Base-by-base conservation (phyloP, 371 early-diverging fungal genomes). In the Circinella umbellata region DNA sequence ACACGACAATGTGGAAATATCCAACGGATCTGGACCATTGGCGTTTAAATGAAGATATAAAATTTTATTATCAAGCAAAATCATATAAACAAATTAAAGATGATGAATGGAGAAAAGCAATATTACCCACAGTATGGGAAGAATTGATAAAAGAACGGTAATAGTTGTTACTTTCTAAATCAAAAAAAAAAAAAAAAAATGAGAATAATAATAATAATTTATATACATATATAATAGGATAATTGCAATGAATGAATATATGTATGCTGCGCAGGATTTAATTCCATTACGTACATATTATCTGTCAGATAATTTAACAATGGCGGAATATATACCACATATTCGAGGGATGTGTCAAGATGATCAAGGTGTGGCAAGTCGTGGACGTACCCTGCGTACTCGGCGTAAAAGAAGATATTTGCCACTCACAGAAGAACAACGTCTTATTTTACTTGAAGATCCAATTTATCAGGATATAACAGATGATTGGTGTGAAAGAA, bases 1-100 rank as follows among this genome's bases (percentile, higher is more conserved):
- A 13, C 14, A 61, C 34, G 39, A 65, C 64, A 38, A 59, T 73
- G 17, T 69, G 46, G 34, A 74, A 74, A 38, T 27, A 55, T 20
- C 59, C 74, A 49, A 48, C 64, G 11, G 70, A 74, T 66, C 48
- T 71, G 51, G 74, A 70, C 69, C 71, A 70, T 51, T 71, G 74
- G 68, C 47, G 61, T 11, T n/a, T 70, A 61, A 61, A 63, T 10
- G 66, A 70, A 55, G 66, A 54, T n/a, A 74, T 74, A 27, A 15
- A 10, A 18, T 11, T 18, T 66, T 61, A 37, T 65, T 61, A 42
- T 66, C 61, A 36, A 55, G 62, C 57, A 36, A 47, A 57, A 10
- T 7, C 35, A 7, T 57, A 57, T 60, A 36, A 64, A 54, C 42
- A 27, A 6, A 57, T 18, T 10, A 7, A 11, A n/a, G 35, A 57